Evolutionary conservation across 2,329 filamentous ascomycete species (phyloP).

Genomic region (Sclerotinia trifoliorum): DNA sequence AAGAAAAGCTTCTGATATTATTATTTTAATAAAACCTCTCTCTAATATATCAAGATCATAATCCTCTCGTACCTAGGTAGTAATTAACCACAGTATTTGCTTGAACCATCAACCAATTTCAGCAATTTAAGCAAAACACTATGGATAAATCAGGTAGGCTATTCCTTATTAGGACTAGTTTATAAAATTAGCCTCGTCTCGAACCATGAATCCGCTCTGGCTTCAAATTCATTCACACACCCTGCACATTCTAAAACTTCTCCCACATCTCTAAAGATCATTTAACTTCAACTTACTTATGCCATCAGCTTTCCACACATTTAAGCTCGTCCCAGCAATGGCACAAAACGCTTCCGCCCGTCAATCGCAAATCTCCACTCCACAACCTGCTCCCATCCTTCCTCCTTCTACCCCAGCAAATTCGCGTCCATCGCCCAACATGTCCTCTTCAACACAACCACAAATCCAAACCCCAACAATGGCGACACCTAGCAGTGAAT

Average conservation of each 20-base stretch:
- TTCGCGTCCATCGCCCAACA: constrained; percentile 25
- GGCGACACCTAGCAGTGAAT: constrained; percentile 33
- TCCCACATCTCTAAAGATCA: not conserved
- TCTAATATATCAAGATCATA: not conserved
- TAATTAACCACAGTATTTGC: not conserved
- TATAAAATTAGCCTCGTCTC: constrained; percentile 19
- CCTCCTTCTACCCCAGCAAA: constrained; percentile 36
- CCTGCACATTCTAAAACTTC: constrained; percentile 16
- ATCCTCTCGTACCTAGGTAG: no score
- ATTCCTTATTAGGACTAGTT: constrained; percentile 3
- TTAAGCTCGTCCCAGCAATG: constrained; percentile 39
- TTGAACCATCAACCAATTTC: not conserved
- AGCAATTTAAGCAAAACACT: not conserved
- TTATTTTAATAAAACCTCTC: not conserved
- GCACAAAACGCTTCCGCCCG: constrained; percentile 27
- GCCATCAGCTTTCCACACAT: constrained; percentile 38
- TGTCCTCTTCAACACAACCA: constrained; percentile 25
- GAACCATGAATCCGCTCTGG: constrained; percentile 15
- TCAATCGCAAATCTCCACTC: constrained; percentile 21
- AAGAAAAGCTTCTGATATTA: not conserved
- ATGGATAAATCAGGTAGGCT: not conserved
- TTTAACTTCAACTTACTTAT: constrained; percentile 19
- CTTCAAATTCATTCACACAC: constrained; percentile 13
- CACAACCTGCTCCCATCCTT: constrained; percentile 33
- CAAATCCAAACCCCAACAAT: constrained; percentile 29